Base-by-base conservation (phyloP, 192 early-diverging fungal genomes). In the Mortierella alpina region DNA sequence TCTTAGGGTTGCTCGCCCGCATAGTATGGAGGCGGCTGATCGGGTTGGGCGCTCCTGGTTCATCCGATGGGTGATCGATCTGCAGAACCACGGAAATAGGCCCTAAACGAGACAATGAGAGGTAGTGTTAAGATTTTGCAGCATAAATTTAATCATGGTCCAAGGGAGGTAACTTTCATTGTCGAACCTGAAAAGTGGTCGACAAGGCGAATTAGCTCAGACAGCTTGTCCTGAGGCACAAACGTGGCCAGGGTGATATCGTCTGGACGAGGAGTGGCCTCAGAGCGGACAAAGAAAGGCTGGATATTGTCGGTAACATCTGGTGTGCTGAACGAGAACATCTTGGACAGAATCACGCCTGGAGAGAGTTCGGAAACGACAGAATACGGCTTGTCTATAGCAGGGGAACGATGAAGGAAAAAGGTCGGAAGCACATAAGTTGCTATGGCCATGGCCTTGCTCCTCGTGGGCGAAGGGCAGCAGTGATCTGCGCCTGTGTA, bases 71-170 rank as follows among this genome's bases (percentile, higher is more conserved):
- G 10, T 75, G 53, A 13, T 63, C 61, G 7, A 83, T 49, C 55
- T 88, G 87, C 41, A 88, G 50, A 20, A 84, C 82, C 1, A 81
- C 87, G 10, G 87, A 87, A 10, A 88, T 83, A 8, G 84, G 86
- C 3, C 86, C 87, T 88, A 63, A 4, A 31, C 4, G 13, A 11
- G 31, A 31, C 1, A 31, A 31, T 2, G 31, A 31, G 31, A 1
- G 31, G 31, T 3, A 1, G 31, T n/a, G n/a, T n/a, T 10, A n/a
- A 31, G 31, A 31, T 31, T 31, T 31, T 31, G 31, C 31, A 31
- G 31, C 31, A 31, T 31, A 31, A 31, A 31, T 31, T 31, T 31
- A 31, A 31, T 31, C 31, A 31, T 31, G 31, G 31, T 31, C 31
- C 31, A 31, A 3, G 31, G 1, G 31, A 31, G 1, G 31, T 31